These are phyloP conservation scores for Neolentinus lepideus DNA, from an alignment of 1,284 basidiomycete genomes.

Conservation along the genomic window DNA sequence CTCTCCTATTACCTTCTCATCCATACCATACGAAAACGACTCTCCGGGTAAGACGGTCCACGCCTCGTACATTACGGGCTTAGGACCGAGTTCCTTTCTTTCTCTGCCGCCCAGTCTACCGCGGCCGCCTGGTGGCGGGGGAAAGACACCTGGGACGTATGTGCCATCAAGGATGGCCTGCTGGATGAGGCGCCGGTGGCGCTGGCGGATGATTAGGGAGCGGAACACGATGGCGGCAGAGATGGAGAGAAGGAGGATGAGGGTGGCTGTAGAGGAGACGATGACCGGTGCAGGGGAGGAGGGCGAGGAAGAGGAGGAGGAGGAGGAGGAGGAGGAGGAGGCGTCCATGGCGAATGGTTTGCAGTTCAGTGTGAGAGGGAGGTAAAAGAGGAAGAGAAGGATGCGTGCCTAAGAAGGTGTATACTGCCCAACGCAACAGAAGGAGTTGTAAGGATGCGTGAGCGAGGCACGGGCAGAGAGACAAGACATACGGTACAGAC, in stretches of 20 bases:
- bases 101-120: slow-evolving; percentile 13
- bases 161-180: slow-evolving; percentile 59
- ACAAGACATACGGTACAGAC: slow-evolving; percentile 1
- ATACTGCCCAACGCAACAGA: background rate
- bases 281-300: background rate
- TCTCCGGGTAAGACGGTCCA: slow-evolving; percentile 8
- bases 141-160: slow-evolving; percentile 29
- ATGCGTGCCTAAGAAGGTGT: slow-evolving; percentile 3
- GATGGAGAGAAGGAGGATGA: slow-evolving; percentile 57
- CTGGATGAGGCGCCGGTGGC: slow-evolving; percentile 47
- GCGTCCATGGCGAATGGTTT: background rate
- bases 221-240: slow-evolving; percentile 56
- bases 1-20: slow-evolving; percentile 4
- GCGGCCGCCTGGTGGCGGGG: slow-evolving; percentile 12
- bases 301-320: background rate
- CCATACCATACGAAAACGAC: slow-evolving; percentile 5
- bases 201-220: slow-evolving; percentile 48
- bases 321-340: background rate
- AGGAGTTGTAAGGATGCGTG: background rate
- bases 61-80: slow-evolving; percentile 41
- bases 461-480: background rate
- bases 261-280: slow-evolving; percentile 33
- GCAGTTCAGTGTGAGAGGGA: background rate
- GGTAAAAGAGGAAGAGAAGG: background rate
- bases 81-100: slow-evolving; percentile 35